A percentile compares a stretch with the other conserved stretches of the same genome.
phyloP scores from a whole-genome alignment of 306 rosid genomes.

The Vigna reflexopilosa region DNA sequence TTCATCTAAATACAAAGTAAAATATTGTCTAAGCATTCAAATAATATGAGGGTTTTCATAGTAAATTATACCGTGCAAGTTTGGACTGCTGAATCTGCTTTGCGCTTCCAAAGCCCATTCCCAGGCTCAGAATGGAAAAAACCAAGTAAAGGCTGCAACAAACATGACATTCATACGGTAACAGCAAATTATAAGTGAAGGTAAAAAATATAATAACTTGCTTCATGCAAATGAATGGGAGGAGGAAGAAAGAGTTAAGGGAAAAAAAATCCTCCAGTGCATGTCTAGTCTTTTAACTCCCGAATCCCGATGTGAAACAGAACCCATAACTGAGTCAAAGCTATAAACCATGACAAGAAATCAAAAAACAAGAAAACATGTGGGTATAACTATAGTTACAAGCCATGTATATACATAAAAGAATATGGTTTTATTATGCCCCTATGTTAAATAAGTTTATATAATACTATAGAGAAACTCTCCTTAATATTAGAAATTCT shows the following conservation, averaged over 20 bases:
- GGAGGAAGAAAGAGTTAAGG: neutral
- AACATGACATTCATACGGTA: slow-evolving; percentile 27
- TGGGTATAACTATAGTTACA: slow-evolving; percentile 12
- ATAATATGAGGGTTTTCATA: slow-evolving; percentile 28
- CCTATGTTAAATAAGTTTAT: slow-evolving; percentile 1
- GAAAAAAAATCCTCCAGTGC: neutral
- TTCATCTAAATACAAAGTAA: slow-evolving; percentile 27
- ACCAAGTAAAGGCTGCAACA: slow-evolving; percentile 83
- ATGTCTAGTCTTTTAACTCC: slow-evolving; percentile 9
- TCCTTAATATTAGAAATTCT: slow-evolving; percentile 13
- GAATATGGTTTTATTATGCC: neutral
- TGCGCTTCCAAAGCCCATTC: slow-evolving; percentile 96
- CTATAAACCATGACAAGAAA: neutral
- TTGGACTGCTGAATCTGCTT: slow-evolving; percentile 80
- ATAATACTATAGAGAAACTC: slow-evolving; percentile 15
- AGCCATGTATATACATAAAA: neutral
- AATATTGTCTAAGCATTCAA: slow-evolving; percentile 26
- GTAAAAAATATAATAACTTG: slow-evolving; percentile 25
- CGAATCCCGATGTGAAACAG: neutral
- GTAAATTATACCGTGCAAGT: slow-evolving; percentile 68
- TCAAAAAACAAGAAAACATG: neutral
- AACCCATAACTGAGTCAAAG: slow-evolving; percentile 11
- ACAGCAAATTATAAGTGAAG: slow-evolving; percentile 19
- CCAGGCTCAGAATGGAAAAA: slow-evolving; percentile 83
- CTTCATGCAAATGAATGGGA: slow-evolving; percentile 27